Evolutionary conservation across 805 yeast species (phyloP).

Genomic region (Hanseniaspora vineae): DNA sequence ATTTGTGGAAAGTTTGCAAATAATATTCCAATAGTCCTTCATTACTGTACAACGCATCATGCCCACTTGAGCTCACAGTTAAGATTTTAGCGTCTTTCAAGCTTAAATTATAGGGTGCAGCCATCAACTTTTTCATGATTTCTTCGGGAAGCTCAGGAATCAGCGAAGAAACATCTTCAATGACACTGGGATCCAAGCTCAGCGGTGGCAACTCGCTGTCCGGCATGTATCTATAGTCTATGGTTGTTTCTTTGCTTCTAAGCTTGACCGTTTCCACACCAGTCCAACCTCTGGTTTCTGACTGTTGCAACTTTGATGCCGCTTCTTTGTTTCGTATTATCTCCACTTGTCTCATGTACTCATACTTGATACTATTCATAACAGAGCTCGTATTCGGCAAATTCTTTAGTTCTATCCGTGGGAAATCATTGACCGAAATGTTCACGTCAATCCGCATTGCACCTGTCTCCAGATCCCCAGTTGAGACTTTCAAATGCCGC

Average conservation of each 20-base stretch:
- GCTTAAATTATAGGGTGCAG: slow-evolving; percentile 41
- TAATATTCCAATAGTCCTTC: slow-evolving; percentile 40
- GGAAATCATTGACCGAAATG: slow-evolving; percentile 59
- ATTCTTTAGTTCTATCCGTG: slow-evolving; percentile 82
- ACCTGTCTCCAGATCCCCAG: slow-evolving; percentile 89
- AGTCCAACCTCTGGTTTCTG: slow-evolving; percentile 88
- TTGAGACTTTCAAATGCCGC: slow-evolving; percentile 55
- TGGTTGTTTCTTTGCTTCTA: slow-evolving; percentile 66
- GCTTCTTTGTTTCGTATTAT: slow-evolving; percentile 29
- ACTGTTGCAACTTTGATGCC: slow-evolving; percentile 14
- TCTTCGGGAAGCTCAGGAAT: slow-evolving; percentile 56
- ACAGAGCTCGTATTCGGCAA: slow-evolving; percentile 77
- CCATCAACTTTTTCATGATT: slow-evolving; percentile 32
- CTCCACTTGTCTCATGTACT: slow-evolving; percentile 55
- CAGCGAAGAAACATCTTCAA: slow-evolving; percentile 26
- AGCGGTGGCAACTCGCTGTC: slow-evolving; percentile 77
- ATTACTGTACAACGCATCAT: slow-evolving; percentile 15
- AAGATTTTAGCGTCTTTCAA: slow-evolving; percentile 67
- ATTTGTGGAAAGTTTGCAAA: slow-evolving; percentile 23
- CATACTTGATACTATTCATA: slow-evolving; percentile 58
- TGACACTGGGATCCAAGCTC: slow-evolving; percentile 28
- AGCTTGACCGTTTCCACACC: slow-evolving; percentile 55
- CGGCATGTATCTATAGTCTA: slow-evolving; percentile 89
- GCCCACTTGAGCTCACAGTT: slow-evolving; percentile 31
- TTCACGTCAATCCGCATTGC: slow-evolving; percentile 94